A percentile compares a stretch with the other conserved stretches of the same genome.
Conservation (phyloP, 768 basidiomycete species). For the Trametes meyenii region DNA sequence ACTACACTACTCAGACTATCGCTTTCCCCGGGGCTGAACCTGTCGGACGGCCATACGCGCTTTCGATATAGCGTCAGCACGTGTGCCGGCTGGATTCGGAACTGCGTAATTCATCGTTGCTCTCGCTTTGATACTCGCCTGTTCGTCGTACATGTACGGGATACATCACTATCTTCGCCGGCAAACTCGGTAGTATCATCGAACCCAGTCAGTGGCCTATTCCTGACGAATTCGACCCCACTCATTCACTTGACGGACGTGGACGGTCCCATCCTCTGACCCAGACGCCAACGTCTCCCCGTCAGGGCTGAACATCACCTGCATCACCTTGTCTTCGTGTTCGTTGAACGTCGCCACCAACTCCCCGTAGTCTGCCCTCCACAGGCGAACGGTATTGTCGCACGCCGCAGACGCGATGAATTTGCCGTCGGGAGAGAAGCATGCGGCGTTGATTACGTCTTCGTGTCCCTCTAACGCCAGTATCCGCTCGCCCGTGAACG, state of each 20-base stretch:
- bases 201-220: no score
- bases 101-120: no score
- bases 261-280: conserved; percentile 26
- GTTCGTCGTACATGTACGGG: no score
- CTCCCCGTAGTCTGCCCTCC: conserved; percentile 19
- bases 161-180: no score
- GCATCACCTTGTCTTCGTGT: conserved; percentile 24
- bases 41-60: no score
- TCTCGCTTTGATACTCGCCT: no score
- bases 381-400: conserved; percentile 34
- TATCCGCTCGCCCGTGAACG: conserved; percentile 7
- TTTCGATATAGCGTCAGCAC: no score
- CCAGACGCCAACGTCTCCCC: conserved; percentile 27
- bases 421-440: conserved; percentile 34
- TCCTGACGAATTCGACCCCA: not conserved
- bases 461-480: conserved; percentile 2
- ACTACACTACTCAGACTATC: no score
- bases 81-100: no score
- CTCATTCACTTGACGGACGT: conserved; percentile 9
- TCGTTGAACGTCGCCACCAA: conserved; percentile 21
- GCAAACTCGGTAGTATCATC: no score
- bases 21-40: no score
- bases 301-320: conserved; percentile 35
- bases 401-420: conserved; percentile 33
- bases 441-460: conserved; percentile 20